Conservation (phyloP, 192 early-diverging fungal species). For the Coemansia sp. region DNA sequence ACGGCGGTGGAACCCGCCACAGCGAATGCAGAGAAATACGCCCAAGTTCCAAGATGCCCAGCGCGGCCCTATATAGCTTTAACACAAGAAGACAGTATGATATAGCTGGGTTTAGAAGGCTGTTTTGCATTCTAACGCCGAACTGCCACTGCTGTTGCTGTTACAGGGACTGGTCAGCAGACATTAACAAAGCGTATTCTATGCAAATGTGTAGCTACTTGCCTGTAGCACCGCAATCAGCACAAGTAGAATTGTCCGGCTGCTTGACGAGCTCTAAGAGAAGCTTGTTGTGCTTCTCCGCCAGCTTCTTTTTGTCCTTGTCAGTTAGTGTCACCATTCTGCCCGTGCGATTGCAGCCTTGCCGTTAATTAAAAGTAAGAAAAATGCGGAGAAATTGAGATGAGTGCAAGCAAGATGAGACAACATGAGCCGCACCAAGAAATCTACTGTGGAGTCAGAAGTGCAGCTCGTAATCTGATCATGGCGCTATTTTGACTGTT, state of each 20-base stretch:
- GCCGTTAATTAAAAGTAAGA: background rate
- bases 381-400: background rate
- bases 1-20: slow-evolving; percentile 78
- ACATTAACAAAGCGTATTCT: background rate
- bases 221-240: slow-evolving; percentile 77
- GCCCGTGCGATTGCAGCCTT: background rate
- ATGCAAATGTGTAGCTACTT: slow-evolving; percentile 17
- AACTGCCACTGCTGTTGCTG: background rate
- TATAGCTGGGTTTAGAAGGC: background rate
- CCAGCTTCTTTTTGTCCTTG: slow-evolving; percentile 64
- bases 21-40: slow-evolving; percentile 93
- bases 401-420: background rate
- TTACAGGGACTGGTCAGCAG: background rate
- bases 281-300: slow-evolving; percentile 71
- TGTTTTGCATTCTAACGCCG: background rate
- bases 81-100: background rate
- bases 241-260: slow-evolving; percentile 71
- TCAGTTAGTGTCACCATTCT: slow-evolving; percentile 51
- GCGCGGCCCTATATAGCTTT: slow-evolving; percentile 65
- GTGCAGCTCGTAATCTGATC: background rate
- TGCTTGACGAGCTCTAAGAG: slow-evolving; percentile 70
- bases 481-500: background rate
- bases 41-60: slow-evolving; percentile 92
- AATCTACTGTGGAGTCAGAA: background rate
- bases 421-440: background rate